These are phyloP conservation scores for Takashimella koratensis DNA, from an alignment of 1,284 basidiomycete genomes.

Conservation along the genomic window DNA sequence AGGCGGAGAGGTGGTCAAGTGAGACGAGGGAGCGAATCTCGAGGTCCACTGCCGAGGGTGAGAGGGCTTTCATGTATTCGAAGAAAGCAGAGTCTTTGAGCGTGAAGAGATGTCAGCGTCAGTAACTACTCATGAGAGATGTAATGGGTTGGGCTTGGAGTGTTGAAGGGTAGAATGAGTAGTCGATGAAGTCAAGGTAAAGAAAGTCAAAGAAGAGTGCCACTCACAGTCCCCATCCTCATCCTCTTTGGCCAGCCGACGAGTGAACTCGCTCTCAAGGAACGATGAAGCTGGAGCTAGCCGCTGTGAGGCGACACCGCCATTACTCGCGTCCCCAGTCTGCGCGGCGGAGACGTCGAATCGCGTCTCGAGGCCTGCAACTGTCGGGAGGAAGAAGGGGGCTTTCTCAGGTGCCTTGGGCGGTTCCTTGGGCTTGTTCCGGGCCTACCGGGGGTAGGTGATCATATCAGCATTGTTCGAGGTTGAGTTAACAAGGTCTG, in stretches of 20 bases:
- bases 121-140: too few relatives aligned
- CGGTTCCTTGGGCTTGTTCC: slow-evolving; percentile 93
- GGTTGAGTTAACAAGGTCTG: too few relatives aligned
- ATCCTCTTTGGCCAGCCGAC: slow-evolving; percentile 61
- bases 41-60: slow-evolving; percentile 84
- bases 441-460: slow-evolving; percentile 61
- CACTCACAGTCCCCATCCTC: slow-evolving; percentile 65
- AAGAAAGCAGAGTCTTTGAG: slow-evolving; percentile 88
- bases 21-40: slow-evolving; percentile 76
- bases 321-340: slow-evolving; percentile 47
- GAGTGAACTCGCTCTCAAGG: slow-evolving; percentile 69
- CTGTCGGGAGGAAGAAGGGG: slow-evolving; percentile 93
- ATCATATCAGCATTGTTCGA: too few relatives aligned
- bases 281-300: slow-evolving; percentile 57
- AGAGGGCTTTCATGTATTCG: slow-evolving; percentile 76
- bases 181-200: too few relatives aligned
- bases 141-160: too few relatives aligned
- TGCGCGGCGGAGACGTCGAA: slow-evolving; percentile 59
- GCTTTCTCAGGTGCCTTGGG: slow-evolving; percentile 92
- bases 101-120: too few relatives aligned
- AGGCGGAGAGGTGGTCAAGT: slow-evolving; percentile 62
- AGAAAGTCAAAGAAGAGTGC: too few relatives aligned
- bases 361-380: slow-evolving; percentile 75
- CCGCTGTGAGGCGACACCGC: slow-evolving; percentile 51
- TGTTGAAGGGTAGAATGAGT: too few relatives aligned